Evolutionary conservation across 371 early-diverging fungal species (phyloP), one percentile per base, ranked within the genome.

Genomic region (Mucor velutinosus): DNA sequence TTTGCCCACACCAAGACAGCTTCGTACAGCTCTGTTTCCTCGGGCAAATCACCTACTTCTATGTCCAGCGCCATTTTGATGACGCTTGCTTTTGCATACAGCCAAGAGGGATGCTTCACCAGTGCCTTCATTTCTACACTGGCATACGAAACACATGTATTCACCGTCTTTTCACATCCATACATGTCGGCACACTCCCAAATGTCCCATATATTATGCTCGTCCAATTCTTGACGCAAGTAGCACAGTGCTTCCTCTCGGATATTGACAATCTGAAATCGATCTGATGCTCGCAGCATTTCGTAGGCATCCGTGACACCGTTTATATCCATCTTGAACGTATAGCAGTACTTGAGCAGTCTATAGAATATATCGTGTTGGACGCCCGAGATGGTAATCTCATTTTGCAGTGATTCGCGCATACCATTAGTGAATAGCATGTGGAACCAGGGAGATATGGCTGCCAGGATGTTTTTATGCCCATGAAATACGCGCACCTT

Each of bases 341-440:
- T 84, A 58, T 88, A 88, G 21, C 84, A 84, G 57, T 78, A 86
- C 41, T 70, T 79, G 14, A 88, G 65, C 39, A 88, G 43, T 14
- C 81, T 65, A 25, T 74, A 67, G 62, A 88, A 86, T 4, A 75
- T 79, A 3, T 69, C 74, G 33, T 81, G 79, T 19, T 81, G 75
- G 4, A 82, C 80, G 58, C 84, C 79, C 61, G 73, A 67, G 7
- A 88, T 75, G 17, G 70, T 74, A 5, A 88, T 83, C 17, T 80
- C 76, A 21, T 73, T 65, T 51, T 87, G 84, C 39, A 62, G 82
- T 0, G 86, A 81, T 61, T 88, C 88, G 15, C 80, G 82, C 88
- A 88, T 87, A 27, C 88, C 88, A 63, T 86, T 88, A 30, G 85
- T 80, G 49, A 88, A 83, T 66, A 88, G 73, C 30, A 83, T 81